Conservation (phyloP, 345 rosid species). For the Nephelium lappaceum region DNA sequence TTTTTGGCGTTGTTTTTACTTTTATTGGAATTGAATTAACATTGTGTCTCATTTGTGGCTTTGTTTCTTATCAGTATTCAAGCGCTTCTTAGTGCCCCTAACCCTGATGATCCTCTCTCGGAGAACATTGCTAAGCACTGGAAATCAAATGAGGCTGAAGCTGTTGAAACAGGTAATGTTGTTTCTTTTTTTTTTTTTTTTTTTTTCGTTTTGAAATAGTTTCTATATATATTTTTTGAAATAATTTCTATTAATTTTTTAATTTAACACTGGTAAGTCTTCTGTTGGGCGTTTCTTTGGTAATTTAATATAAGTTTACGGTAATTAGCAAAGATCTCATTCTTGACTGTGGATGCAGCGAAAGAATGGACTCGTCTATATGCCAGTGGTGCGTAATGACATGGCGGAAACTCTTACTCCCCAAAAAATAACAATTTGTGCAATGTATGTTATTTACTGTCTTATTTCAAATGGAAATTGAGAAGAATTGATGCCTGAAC, state of each 20-base stretch:
- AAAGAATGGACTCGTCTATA: conserved; percentile 98
- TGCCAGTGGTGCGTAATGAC: conserved; percentile 77
- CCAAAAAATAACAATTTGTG: conserved; percentile 33
- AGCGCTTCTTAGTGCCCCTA: conserved; percentile 97
- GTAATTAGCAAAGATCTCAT: background rate
- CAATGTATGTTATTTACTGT: conserved; percentile 41
- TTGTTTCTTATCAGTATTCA: conserved; percentile 59
- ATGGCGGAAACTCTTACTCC: conserved; percentile 17
- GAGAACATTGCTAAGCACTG: conserved; percentile 99
- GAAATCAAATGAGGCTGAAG: conserved; percentile 95
- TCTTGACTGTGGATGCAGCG: conserved; percentile 51
- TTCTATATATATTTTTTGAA: no score
- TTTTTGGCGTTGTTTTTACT: no score
- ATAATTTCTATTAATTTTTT: no score
- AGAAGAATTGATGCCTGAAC: conserved; percentile 44
- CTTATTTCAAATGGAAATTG: conserved; percentile 35
- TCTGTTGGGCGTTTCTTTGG: background rate
- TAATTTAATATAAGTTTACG: no score
- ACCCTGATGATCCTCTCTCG: conserved; percentile 97
- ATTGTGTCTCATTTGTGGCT: background rate
- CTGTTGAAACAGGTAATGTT: conserved; percentile 88
- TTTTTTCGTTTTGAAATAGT: no score
- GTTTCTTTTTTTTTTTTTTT: background rate
- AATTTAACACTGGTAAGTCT: background rate
- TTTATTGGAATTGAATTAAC: background rate